Base-by-base conservation (phyloP, 805 yeast genomes). In the Alloascoidea africana region DNA sequence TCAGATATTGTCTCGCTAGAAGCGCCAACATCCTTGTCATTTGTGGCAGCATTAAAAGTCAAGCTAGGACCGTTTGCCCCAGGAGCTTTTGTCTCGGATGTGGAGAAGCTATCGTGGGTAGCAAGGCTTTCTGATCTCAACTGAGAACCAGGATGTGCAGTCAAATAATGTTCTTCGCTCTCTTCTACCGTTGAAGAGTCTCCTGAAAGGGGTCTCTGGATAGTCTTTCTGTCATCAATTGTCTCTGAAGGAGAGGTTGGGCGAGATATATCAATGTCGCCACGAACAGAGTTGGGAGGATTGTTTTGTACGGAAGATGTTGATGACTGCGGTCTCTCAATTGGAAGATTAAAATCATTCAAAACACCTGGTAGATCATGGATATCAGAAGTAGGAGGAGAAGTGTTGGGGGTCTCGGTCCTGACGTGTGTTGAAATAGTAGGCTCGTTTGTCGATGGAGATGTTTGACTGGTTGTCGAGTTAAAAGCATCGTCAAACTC, bases 261-360 rank as follows among this genome's bases (percentile, higher is more conserved):
- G 8, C 13, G 8, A 8, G 30, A 23, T 8, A 52, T 52, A 41
- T 70, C 75, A 13, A 65, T 55, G 43, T 76, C 95, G 44, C 82
- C 94, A 42, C 95, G 74, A 4, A 85, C 94, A 16, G 94, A 82
- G 56, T 75, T 72, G 0, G 96, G 87, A 2, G 96, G 85, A 54
- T 89, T 86, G 58, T 87, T 87, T 48, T 81, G 89, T 23, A 86
- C 93, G 34, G 94, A 82, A 0, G 96, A 85, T 0, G 96, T 82
- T n/a, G 81, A 71, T 0, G 94, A 82, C 41, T 77, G 81, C 2
- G 93, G 82, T 48, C 91, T 64, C 27, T 57, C 59, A 51, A 70
- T 46, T 36, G 66, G 66, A 33, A 64, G 58, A 40, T 66, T 73
- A 63, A 61, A 51, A 23, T 23, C 30, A 23, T 23, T 23, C 8